Percentiles rank a stretch among this genome's conserved stretches.
phyloP scores from a whole-genome alignment of 1,284 basidiomycete species.

The Macrocystidia cucumis region DNA sequence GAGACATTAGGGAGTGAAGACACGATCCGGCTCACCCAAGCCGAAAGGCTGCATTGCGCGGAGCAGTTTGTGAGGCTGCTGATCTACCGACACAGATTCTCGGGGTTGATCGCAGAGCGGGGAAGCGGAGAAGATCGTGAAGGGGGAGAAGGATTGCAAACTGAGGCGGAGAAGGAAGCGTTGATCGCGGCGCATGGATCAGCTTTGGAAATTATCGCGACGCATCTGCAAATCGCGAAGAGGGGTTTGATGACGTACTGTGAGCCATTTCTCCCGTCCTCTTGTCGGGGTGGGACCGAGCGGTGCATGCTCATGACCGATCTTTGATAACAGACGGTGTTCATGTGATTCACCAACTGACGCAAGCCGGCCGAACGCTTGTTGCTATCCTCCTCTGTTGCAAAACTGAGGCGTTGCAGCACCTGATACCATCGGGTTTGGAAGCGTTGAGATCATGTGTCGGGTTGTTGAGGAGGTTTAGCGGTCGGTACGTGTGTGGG shows the following conservation, averaged over 20 bases:
- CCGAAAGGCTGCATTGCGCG: conserved; percentile 75
- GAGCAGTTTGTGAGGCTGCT: conserved; percentile 81
- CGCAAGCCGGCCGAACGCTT: conserved; percentile 85
- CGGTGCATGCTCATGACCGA: conserved; percentile 2
- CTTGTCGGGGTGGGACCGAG: conserved; percentile 5
- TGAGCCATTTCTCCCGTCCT: conserved; percentile 32
- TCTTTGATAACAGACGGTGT: conserved; percentile 79
- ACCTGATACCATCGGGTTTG: conserved; percentile 71
- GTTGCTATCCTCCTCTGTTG: conserved; percentile 80
- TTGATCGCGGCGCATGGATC: conserved; percentile 62
- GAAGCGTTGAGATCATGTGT: conserved; percentile 83
- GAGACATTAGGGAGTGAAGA: conserved; percentile 82
- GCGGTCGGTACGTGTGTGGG: conserved; percentile 79
- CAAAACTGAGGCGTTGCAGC: conserved; percentile 58
- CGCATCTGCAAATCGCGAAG: conserved; percentile 77
- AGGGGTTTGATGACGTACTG: conserved; percentile 92
- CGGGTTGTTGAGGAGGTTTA: conserved; percentile 70
- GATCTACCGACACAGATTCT: conserved; percentile 70
- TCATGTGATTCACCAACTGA: conserved; percentile 88
- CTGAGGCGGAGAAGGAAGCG: conserved; percentile 59
- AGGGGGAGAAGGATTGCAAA: conserved; percentile 42
- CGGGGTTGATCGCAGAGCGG: conserved; percentile 62
- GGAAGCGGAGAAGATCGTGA: too few relatives aligned
- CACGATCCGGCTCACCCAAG: conserved; percentile 82
- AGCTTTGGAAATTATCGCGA: conserved; percentile 75